Conservation (phyloP, 2,329 filamentous ascomycete species). For the Paramyrothecium sp. region DNA sequence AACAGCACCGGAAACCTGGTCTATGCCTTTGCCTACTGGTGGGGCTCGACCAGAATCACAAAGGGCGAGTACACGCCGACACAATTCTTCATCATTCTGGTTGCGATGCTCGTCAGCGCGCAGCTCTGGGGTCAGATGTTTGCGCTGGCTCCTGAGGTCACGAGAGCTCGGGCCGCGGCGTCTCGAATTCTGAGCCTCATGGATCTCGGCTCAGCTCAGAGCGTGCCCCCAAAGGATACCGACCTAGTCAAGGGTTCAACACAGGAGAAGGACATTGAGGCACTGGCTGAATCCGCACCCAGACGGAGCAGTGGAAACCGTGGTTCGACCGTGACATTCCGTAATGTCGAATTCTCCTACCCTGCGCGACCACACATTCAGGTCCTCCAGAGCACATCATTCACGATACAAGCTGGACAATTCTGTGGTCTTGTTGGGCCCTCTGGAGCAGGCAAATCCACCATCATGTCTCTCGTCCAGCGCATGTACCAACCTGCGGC, state of each 20-base stretch:
- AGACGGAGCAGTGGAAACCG: conserved; percentile 18
- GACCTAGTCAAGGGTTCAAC: neutral
- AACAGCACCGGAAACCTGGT: conserved; percentile 64
- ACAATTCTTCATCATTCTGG: conserved; percentile 74
- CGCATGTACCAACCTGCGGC: conserved; percentile 44
- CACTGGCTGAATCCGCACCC: conserved; percentile 21
- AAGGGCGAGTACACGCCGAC: conserved; percentile 61
- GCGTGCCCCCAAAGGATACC: conserved; percentile 6
- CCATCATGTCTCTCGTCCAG: conserved; percentile 56
- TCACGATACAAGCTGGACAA: conserved; percentile 56
- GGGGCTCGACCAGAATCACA: conserved; percentile 70
- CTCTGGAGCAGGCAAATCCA: conserved; percentile 67
- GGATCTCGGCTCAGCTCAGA: conserved; percentile 36
- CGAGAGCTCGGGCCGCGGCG: conserved; percentile 61
- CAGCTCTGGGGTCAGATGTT: conserved; percentile 75
- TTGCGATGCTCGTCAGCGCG: conserved; percentile 69
- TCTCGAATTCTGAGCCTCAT: conserved; percentile 54
- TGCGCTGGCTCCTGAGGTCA: conserved; percentile 72
- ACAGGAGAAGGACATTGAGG: conserved; percentile 34
- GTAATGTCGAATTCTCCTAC: conserved; percentile 63
- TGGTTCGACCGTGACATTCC: conserved; percentile 52
- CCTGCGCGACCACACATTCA: conserved; percentile 57
- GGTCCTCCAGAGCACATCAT: conserved; percentile 54
- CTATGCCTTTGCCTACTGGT: conserved; percentile 78
- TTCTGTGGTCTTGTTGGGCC: conserved; percentile 66